Evolutionary conservation across 345 rosid species (phyloP).

Genomic region (Eucalyptus grandis): DNA sequence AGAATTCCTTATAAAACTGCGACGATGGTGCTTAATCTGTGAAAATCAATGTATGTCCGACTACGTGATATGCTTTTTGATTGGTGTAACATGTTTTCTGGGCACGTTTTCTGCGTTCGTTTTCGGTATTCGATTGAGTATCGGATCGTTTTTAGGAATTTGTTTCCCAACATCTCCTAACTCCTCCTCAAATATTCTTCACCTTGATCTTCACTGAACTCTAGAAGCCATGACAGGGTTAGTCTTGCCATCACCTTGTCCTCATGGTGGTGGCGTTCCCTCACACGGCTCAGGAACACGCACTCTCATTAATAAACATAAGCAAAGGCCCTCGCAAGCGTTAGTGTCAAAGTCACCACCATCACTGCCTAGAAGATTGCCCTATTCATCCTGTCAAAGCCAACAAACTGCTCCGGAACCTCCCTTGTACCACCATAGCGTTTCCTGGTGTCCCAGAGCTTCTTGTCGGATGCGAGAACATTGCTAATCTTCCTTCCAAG

Average conservation of each 20-base stretch:
- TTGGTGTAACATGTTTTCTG: too few species aligned
- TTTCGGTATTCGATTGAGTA: too few species aligned
- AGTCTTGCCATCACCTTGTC: not conserved
- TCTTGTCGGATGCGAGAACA: not conserved
- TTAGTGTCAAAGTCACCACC: conserved; percentile 3
- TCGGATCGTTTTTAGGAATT: too few species aligned
- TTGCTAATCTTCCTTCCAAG: conserved; percentile 1
- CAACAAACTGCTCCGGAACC: not conserved
- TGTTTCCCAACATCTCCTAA: too few species aligned
- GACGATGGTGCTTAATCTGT: too few species aligned
- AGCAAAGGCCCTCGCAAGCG: conserved; percentile 1
- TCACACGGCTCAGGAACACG: conserved; percentile 27
- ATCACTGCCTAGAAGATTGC: conserved; percentile 11
- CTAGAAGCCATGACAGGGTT: not conserved
- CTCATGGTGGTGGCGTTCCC: conserved; percentile 17
- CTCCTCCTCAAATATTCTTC: not conserved
- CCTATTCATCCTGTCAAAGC: not conserved
- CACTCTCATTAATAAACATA: conserved; percentile 13
- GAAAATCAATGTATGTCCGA: too few species aligned
- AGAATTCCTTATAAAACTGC: too few species aligned
- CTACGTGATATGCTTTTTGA: too few species aligned
- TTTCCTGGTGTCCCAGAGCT: not conserved
- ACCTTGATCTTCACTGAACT: not conserved
- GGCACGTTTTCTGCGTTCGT: too few species aligned
- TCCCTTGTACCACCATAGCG: not conserved